These are phyloP conservation scores for Blastobotrys terrestris DNA, from an alignment of 805 yeast species.

Conservation along the genomic window DNA sequence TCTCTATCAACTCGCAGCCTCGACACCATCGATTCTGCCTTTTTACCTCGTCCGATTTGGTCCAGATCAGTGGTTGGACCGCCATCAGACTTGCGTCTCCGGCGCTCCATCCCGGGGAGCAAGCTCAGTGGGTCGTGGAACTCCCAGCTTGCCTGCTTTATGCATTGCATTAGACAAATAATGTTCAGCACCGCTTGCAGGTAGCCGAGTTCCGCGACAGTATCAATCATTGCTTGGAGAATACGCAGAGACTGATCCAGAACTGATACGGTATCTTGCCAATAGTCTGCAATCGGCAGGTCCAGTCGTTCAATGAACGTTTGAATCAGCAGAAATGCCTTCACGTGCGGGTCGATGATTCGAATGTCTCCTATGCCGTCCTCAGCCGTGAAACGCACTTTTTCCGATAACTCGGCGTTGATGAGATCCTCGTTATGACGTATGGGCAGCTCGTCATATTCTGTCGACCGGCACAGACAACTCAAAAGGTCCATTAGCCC, in stretches of 20 bases:
- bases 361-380: constrained; percentile 23
- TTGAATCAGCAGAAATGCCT: constrained; percentile 64
- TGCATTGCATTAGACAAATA: constrained; percentile 69
- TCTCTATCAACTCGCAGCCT: constrained; percentile 39
- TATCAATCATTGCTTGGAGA: constrained; percentile 86
- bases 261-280: constrained; percentile 89
- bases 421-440: constrained; percentile 88
- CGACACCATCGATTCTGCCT: constrained; percentile 28
- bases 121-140: constrained; percentile 63
- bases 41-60: constrained; percentile 5
- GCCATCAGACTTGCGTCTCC: constrained; percentile 1
- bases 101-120: constrained; percentile 40
- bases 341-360: constrained; percentile 85
- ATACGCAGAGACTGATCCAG: constrained; percentile 92
- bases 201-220: constrained; percentile 77
- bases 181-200: constrained; percentile 54
- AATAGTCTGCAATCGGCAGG: constrained; percentile 89
- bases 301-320: constrained; percentile 67
- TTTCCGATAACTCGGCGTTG: constrained; percentile 72
- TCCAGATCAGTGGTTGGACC: constrained; percentile 9
- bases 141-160: constrained; percentile 85
- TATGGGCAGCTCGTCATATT: constrained; percentile 83
- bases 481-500: constrained; percentile 59
- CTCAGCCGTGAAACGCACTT: constrained; percentile 51
- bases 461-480: constrained; percentile 59